Evolutionary conservation across 306 rosid species (phyloP).

Genomic region (Trichosanthes cucumerina): DNA sequence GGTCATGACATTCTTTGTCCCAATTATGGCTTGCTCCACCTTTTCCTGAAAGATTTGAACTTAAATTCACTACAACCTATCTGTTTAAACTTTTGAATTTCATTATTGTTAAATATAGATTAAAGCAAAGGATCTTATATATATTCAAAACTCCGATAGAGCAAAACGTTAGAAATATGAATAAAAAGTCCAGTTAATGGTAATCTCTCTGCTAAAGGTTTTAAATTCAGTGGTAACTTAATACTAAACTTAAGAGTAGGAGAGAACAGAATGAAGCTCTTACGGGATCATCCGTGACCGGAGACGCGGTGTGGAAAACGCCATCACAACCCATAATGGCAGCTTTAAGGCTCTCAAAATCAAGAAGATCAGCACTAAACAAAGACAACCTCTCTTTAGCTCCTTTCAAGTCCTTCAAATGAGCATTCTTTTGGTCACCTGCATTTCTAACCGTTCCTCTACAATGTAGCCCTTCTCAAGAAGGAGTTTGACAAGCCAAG

Average conservation of each 20-base stretch:
- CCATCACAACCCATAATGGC: conserved; percentile 62
- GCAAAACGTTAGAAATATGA: no score
- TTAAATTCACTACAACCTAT: no score
- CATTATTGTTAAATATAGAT: no score
- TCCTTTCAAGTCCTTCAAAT: conserved; percentile 72
- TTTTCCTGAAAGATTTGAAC: conserved; percentile 28
- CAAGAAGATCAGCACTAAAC: conserved; percentile 65
- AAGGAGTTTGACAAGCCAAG: conserved; percentile 80
- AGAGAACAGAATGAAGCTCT: neutral
- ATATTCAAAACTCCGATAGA: no score
- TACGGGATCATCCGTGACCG: conserved; percentile 79
- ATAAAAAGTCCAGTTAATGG: no score
- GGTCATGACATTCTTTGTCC: conserved; percentile 55
- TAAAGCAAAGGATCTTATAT: no score
- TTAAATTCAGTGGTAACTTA: no score
- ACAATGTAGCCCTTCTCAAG: conserved; percentile 65
- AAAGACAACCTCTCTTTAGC: conserved; percentile 55
- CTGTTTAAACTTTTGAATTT: no score
- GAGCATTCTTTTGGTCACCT: conserved; percentile 67
- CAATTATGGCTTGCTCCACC: conserved; percentile 71
- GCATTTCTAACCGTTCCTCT: conserved; percentile 82
- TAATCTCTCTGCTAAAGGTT: neutral
- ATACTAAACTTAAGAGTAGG: neutral
- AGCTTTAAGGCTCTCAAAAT: conserved; percentile 37
- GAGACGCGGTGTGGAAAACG: conserved; percentile 82